A percentile compares a stretch with the other conserved stretches of the same genome.
These are phyloP conservation scores for Pleoardoris graminearum DNA, from an alignment of 2,329 filamentous ascomycete species.

Conservation along the genomic window DNA sequence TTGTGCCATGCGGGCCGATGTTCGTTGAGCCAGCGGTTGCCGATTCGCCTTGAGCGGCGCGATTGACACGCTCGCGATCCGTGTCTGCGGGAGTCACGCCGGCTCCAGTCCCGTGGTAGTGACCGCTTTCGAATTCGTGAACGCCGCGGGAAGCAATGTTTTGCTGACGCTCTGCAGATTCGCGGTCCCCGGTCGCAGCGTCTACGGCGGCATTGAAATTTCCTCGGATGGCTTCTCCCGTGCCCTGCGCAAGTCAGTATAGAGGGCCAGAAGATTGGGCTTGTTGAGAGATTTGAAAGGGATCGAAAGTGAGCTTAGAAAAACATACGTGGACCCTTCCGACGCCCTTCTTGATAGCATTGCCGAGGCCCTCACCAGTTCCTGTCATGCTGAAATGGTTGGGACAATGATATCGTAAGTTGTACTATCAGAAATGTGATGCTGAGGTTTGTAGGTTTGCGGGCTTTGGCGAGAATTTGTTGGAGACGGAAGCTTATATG, in stretches of 20 bases:
- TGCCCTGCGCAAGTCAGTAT: slow-evolving; percentile 32
- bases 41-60: slow-evolving; percentile 22
- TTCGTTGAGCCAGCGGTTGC: slow-evolving; percentile 30
- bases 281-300: not conserved
- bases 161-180: slow-evolving; percentile 28
- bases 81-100: slow-evolving; percentile 34
- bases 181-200: slow-evolving; percentile 35
- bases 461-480: not conserved
- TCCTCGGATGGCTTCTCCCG: slow-evolving; percentile 46
- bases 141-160: slow-evolving; percentile 38
- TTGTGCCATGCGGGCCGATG: slow-evolving; percentile 26
- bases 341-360: slow-evolving; percentile 40
- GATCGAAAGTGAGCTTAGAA: not conserved
- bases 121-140: slow-evolving; percentile 38
- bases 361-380: slow-evolving; percentile 29
- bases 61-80: slow-evolving; percentile 29
- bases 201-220: slow-evolving; percentile 44
- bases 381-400: slow-evolving; percentile 28
- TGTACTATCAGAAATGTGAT: not conserved
- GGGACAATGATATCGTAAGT: not conserved
- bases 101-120: slow-evolving; percentile 37
- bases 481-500: not conserved
- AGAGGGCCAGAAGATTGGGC: not conserved
- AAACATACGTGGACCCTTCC: slow-evolving; percentile 40
- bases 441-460: slow-evolving; percentile 8